Percentiles rank a stretch among this genome's conserved stretches.
Evolutionary conservation across 208 protist species (phyloP).

Genomic region (Angomonas ambiguus): DNA sequence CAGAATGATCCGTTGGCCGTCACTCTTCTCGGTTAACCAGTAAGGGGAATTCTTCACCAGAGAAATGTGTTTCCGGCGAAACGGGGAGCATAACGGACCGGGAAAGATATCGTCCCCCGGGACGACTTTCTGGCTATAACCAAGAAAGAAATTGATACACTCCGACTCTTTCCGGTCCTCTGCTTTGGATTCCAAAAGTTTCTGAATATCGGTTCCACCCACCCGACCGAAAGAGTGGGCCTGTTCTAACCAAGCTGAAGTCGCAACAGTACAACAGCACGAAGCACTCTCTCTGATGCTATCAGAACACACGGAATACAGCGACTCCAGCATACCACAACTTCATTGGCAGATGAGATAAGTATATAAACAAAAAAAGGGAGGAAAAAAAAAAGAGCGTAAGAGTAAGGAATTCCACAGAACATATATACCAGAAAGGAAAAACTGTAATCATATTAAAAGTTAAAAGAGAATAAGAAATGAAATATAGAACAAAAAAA

Average conservation of each 20-base stretch:
- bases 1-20: conserved; percentile 63
- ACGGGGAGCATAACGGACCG: conserved; percentile 67
- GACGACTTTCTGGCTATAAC: neutral
- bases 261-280: conserved; percentile 5
- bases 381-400: conserved; percentile 14
- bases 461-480: conserved; percentile 9
- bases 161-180: no score
- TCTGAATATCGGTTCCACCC: conserved; percentile 16
- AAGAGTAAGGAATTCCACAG: neutral
- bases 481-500: conserved; percentile 15
- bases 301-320: neutral
- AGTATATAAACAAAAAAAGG: neutral
- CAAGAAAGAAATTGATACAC: no score
- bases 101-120: conserved; percentile 34
- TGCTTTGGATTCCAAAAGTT: no score
- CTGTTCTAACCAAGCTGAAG: no score
- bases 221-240: no score
- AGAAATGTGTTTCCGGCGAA: conserved; percentile 42
- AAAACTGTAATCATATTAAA: conserved; percentile 12
- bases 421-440: neutral
- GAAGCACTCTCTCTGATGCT: neutral
- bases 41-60: conserved; percentile 12
- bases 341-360: neutral
- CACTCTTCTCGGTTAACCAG: conserved; percentile 83
- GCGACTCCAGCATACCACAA: no score